Evolutionary conservation across 106 monocot species (phyloP), one percentile per base, ranked within the genome.

Genomic region (Allium cepa): DNA sequence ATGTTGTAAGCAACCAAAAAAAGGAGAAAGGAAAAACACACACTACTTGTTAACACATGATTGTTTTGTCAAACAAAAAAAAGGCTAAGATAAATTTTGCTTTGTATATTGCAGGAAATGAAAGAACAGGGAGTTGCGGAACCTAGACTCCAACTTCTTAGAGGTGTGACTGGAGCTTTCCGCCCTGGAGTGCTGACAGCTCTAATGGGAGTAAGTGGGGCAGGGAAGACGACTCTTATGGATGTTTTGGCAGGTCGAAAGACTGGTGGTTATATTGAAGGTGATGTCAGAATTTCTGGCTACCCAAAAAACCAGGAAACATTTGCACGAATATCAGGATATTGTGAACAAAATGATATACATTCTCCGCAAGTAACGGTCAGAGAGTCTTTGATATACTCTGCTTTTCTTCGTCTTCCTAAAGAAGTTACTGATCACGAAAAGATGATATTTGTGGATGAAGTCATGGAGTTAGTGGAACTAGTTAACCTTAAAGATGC

Each of bases 291-390:
- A 16, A 89, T 89, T 17, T 77, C 88, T 1, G 88, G 88, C 17
- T 85, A 78, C 63, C 88, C 84, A 0, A 89, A 89, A 72, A 82
- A 85, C 46, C 88, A 89, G 72, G 67, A 55, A 8, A 89, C 88
- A 3, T 89, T 89, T 75, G 88, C 88, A 48, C 60, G 88, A 47
- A 82, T 89, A 27, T 89, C 88, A 7, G 88, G 88, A 0, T 89
- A 89, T 68, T 85, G 84, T 62, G 88, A 89, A 53, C 88, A 89
- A 57, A 82, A 77, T 79, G 88, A 89, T 70, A 78, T 89, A 45
- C 88, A 89, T 62, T 89, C 88, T 18, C 88, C 88, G 63, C 88
- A 89, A 56, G 85, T 89, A 61, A 89, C 88, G 27, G 72, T 89
- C 47, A 65, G 72, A 26, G 88, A 89, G 62, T 85, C 85, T 46